A percentile compares a stretch with the other conserved stretches of the same genome.
Evolutionary conservation across 495 filamentous ascomycete genomes (phyloP).

Genomic region (Hypomontagnella monticulosa): DNA sequence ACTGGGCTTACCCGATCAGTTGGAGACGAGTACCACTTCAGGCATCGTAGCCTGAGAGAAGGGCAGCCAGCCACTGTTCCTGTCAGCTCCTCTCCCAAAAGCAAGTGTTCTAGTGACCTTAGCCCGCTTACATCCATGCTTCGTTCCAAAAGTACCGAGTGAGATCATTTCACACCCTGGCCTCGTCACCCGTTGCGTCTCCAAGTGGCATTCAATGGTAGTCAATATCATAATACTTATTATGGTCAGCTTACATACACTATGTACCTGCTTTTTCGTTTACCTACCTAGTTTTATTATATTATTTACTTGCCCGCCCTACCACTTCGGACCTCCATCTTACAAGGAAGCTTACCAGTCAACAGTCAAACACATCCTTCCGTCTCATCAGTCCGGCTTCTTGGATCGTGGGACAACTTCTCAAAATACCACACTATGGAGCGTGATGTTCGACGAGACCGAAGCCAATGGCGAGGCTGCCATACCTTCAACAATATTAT

Average conservation of each 20-base stretch:
- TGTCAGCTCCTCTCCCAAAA: slow-evolving; percentile 36
- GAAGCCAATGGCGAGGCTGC: slow-evolving; percentile 83
- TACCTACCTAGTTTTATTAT: slow-evolving; percentile 11
- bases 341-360: slow-evolving; percentile 44
- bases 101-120: slow-evolving; percentile 29
- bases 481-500: slow-evolving; percentile 85
- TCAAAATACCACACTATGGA: slow-evolving; percentile 78
- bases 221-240: no score
- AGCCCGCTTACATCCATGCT: slow-evolving; percentile 35
- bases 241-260: slow-evolving; percentile 16
- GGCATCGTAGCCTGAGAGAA: slow-evolving; percentile 23
- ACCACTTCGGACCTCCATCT: slow-evolving; percentile 26
- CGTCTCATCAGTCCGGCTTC: slow-evolving; percentile 75
- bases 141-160: slow-evolving; percentile 32
- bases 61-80: slow-evolving; percentile 40
- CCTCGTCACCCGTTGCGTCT: slow-evolving; percentile 25
- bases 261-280: slow-evolving; percentile 11
- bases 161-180: slow-evolving; percentile 35
- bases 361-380: slow-evolving; percentile 71
- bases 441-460: slow-evolving; percentile 73
- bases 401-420: slow-evolving; percentile 97
- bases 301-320: slow-evolving; percentile 25
- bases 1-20: slow-evolving; percentile 28
- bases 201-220: slow-evolving; percentile 20
- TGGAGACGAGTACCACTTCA: slow-evolving; percentile 23